Conservation (phyloP, 164 flowering plant genomes). For the Sextonia rubra region DNA sequence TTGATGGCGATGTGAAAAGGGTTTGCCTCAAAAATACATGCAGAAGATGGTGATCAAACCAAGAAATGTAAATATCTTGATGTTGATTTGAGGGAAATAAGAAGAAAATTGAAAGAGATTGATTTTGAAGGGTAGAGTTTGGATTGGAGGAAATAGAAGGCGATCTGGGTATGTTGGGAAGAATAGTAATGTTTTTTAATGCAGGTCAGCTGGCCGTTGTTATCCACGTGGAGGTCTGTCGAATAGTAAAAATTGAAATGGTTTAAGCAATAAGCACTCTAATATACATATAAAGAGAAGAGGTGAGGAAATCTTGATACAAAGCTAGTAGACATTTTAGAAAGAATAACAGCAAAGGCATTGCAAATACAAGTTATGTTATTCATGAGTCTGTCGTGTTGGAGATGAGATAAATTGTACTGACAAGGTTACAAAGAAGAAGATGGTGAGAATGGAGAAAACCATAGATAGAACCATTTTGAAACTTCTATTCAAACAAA, state of each 20-base stretch:
- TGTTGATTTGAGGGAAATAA: not conserved
- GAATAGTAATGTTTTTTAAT: not conserved
- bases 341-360: not conserved
- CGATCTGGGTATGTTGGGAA: not conserved
- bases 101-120: not conserved
- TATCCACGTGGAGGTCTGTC: not conserved
- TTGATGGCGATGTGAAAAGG: constrained; percentile 13
- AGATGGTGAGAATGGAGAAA: too few species aligned
- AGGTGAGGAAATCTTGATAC: not conserved
- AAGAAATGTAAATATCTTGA: constrained; percentile 7
- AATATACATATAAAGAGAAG: not conserved
- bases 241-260: not conserved
- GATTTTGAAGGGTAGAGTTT: not conserved
- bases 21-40: constrained; percentile 31
- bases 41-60: constrained; percentile 30
- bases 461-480: too few species aligned
- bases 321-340: not conserved
- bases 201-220: not conserved
- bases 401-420: too few species aligned
- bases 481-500: too few species aligned
- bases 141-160: not conserved
- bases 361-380: too few species aligned
- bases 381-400: too few species aligned
- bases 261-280: not conserved
- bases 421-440: too few species aligned